These are phyloP conservation scores for Globomyces pollinis-pini DNA, from an alignment of 192 early-diverging fungal genomes.

Conservation along the genomic window DNA sequence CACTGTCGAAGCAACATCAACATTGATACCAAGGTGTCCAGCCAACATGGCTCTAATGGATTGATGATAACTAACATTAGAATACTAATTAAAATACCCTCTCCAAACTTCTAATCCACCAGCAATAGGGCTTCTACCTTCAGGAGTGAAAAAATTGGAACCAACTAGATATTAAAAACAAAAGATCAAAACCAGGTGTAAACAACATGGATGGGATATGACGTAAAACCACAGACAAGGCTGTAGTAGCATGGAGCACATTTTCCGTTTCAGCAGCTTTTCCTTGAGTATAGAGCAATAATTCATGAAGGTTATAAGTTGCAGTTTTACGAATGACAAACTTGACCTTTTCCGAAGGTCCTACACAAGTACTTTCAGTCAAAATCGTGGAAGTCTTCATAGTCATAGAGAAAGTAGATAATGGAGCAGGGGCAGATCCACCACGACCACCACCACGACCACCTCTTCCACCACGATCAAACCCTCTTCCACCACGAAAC, in stretches of 20 bases:
- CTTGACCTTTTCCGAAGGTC: not conserved
- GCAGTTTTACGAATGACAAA: constrained; percentile 6
- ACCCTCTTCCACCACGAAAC: not conserved
- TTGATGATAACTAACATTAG: constrained; percentile 25
- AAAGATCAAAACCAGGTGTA: too few species aligned
- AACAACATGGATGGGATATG: constrained; percentile 24
- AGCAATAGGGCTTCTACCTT: constrained; percentile 15
- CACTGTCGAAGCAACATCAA: constrained; percentile 30
- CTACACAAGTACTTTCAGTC: not conserved
- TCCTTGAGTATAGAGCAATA: constrained; percentile 16
- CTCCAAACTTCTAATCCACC: constrained; percentile 34
- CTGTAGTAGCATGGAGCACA: constrained; percentile 13
- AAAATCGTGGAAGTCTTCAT: not conserved
- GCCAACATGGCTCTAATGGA: constrained; percentile 21
- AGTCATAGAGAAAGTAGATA: not conserved
- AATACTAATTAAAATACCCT: constrained; percentile 14
- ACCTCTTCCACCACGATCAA: constrained; percentile 14
- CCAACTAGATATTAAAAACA: too few species aligned
- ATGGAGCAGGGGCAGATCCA: not conserved
- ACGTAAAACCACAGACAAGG: constrained; percentile 20
- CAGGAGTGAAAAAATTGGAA: constrained; percentile 23
- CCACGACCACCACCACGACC: constrained; percentile 18
- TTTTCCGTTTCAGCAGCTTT: constrained; percentile 18
- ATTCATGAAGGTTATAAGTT: constrained; percentile 18
- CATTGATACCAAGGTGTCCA: constrained; percentile 40